phyloP scores from a whole-genome alignment of 176 grass and related monocot genomes.

The Musa troglodytarum region DNA sequence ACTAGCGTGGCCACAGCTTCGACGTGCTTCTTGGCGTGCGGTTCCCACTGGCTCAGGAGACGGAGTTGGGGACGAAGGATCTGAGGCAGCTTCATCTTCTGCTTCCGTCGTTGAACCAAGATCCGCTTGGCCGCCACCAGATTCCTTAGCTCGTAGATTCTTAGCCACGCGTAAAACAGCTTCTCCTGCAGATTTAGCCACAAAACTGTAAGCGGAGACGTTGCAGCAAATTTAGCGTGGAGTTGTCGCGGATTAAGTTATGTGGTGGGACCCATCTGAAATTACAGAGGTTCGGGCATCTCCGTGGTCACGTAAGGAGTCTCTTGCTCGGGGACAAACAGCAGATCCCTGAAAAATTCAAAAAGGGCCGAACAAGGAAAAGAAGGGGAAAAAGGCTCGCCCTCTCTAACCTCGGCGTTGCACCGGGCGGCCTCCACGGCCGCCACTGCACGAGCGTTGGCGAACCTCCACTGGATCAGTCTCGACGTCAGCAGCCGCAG shows the following conservation, averaged over 20 bases:
- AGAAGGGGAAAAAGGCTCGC: background rate
- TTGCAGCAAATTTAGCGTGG: background rate
- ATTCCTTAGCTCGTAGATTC: conserved; percentile 59
- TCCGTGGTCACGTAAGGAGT: no score
- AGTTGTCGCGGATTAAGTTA: no score
- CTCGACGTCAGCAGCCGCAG: conserved; percentile 41
- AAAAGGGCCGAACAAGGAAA: background rate
- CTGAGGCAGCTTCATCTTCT: conserved; percentile 60
- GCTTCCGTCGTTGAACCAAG: conserved; percentile 59
- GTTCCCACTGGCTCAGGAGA: conserved; percentile 56
- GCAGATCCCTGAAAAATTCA: no score
- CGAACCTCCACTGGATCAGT: conserved; percentile 74
- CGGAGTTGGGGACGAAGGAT: conserved; percentile 45
- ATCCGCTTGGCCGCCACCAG: conserved; percentile 78
- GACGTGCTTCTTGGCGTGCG: conserved; percentile 33
- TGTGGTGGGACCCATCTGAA: no score
- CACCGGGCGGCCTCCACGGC: conserved; percentile 34
- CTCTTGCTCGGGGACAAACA: no score
- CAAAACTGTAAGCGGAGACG: background rate
- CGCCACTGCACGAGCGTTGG: conserved; percentile 52
- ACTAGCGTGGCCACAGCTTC: conserved; percentile 43
- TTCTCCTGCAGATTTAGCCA: conserved; percentile 47
- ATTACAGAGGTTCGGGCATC: no score
- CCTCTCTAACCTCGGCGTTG: conserved; percentile 44
- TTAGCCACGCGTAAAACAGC: conserved; percentile 84